phyloP scores from a whole-genome alignment of 1,139 yeast genomes.

The Kodamaea ohmeri region DNA sequence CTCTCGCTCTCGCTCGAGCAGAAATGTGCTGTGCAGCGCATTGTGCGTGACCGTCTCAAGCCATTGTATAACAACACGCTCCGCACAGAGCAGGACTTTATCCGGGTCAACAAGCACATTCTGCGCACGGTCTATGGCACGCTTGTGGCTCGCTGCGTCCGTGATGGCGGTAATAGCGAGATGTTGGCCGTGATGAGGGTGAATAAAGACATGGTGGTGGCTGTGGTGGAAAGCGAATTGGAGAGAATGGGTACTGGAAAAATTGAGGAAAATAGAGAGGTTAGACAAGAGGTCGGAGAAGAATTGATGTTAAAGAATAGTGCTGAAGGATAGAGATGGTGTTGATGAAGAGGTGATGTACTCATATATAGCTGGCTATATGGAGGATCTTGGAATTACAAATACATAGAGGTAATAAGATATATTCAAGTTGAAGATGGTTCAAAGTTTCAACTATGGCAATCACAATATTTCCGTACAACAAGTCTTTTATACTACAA shows the following conservation, averaged over 20 bases:
- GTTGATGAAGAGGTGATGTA: too few relatives aligned
- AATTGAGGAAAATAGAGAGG: too few relatives aligned
- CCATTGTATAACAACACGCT: conserved; percentile 35
- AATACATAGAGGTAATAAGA: too few relatives aligned
- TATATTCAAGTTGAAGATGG: too few relatives aligned
- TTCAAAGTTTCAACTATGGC: too few relatives aligned
- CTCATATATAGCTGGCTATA: too few relatives aligned
- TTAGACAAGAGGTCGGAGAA: too few relatives aligned
- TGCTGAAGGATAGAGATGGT: too few relatives aligned
- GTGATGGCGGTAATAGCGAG: conserved; percentile 11
- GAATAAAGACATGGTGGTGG: conserved; percentile 22
- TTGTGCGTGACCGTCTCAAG: conserved; percentile 50
- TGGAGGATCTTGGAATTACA: too few relatives aligned
- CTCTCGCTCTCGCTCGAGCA: conserved; percentile 32
- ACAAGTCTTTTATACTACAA: too few relatives aligned
- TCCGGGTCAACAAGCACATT: conserved; percentile 36
- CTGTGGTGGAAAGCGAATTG: conserved; percentile 23
- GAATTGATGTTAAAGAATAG: too few relatives aligned
- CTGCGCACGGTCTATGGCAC: conserved; percentile 46
- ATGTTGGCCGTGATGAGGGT: conserved; percentile 16
- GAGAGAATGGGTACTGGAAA: conserved; percentile 3
- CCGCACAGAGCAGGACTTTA: conserved; percentile 31
- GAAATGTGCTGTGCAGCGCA: conserved; percentile 49
- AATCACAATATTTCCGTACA: too few relatives aligned
- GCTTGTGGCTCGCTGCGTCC: conserved; percentile 17